phyloP scores from a whole-genome alignment of 257 asterid genomes.

The Orobanche coerulescens region DNA sequence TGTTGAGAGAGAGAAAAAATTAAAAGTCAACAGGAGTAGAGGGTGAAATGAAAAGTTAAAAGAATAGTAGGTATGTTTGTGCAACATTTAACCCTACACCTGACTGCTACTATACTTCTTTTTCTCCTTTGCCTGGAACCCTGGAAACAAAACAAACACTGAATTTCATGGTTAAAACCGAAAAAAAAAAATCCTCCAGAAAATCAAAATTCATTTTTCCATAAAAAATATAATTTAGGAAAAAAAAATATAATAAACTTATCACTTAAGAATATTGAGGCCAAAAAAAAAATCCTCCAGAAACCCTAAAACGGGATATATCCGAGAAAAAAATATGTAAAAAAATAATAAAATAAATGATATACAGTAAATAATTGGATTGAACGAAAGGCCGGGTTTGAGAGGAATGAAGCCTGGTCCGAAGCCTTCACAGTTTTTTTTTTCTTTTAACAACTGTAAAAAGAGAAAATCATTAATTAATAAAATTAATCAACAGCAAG shows the following conservation, averaged over 20 bases:
- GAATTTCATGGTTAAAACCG: conserved; percentile 19
- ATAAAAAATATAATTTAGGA: too few relatives aligned
- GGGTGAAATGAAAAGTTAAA: not conserved
- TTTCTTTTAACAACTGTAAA: not conserved
- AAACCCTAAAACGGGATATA: not conserved
- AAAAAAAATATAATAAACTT: too few relatives aligned
- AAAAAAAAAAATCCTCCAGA: not conserved
- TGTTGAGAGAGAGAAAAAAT: not conserved
- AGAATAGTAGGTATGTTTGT: not conserved
- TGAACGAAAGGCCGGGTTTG: conserved; percentile 12
- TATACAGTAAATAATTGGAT: not conserved
- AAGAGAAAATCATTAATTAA: too few relatives aligned
- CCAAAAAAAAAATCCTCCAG: not conserved
- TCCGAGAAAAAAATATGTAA: not conserved
- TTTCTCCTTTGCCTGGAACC: not conserved
- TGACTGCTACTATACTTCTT: not conserved
- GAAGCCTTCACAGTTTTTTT: conserved; percentile 34
- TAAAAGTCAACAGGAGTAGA: conserved; percentile 23
- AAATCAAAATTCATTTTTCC: not conserved
- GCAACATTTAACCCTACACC: conserved; percentile 12
- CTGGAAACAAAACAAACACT: conserved; percentile 17
- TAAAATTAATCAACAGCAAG: not conserved
- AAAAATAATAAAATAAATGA: not conserved
- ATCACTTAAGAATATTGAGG: not conserved
- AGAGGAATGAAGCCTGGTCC: conserved; percentile 44